A percentile compares a stretch with the other conserved stretches of the same genome.
phyloP scores from a whole-genome alignment of 176 grass and related monocot species.

The Lolium multiflorum region DNA sequence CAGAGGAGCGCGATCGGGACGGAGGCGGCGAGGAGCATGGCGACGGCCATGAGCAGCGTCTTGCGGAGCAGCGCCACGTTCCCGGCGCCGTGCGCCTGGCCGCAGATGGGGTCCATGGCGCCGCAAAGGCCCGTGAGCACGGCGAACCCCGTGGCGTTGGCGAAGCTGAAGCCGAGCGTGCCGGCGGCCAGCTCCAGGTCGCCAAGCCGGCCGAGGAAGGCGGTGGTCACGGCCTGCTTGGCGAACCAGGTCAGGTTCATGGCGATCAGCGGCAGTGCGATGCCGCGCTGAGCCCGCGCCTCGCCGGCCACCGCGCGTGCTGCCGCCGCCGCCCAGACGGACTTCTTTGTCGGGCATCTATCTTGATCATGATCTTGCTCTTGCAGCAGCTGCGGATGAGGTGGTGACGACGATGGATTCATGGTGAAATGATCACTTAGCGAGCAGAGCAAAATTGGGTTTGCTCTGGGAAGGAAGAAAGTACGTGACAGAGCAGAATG shows the following conservation, averaged over 20 bases:
- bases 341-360: not conserved
- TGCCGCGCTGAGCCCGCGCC: constrained; percentile 58
- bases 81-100: constrained; percentile 80
- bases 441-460: constrained; percentile 2
- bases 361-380: not conserved
- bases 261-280: constrained; percentile 65
- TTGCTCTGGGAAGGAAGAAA: too few species aligned
- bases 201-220: constrained; percentile 77
- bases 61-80: constrained; percentile 69
- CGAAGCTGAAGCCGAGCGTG: constrained; percentile 82
- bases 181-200: constrained; percentile 74
- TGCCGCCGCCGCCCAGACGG: constrained; percentile 12
- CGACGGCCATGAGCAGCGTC: constrained; percentile 66
- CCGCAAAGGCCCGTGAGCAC: constrained; percentile 74
- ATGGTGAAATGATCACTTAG: constrained; percentile 3
- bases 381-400: not conserved
- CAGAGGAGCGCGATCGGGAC: constrained; percentile 72
- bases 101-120: constrained; percentile 95
- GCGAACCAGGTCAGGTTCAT: constrained; percentile 89
- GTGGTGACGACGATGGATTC: not conserved
- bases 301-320: constrained; percentile 43
- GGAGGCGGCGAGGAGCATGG: constrained; percentile 61
- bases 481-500: too few species aligned
- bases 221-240: constrained; percentile 68
- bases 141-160: constrained; percentile 88